phyloP scores from a whole-genome alignment of 202 grass and related monocot genomes.

The Zoysia matrella region DNA sequence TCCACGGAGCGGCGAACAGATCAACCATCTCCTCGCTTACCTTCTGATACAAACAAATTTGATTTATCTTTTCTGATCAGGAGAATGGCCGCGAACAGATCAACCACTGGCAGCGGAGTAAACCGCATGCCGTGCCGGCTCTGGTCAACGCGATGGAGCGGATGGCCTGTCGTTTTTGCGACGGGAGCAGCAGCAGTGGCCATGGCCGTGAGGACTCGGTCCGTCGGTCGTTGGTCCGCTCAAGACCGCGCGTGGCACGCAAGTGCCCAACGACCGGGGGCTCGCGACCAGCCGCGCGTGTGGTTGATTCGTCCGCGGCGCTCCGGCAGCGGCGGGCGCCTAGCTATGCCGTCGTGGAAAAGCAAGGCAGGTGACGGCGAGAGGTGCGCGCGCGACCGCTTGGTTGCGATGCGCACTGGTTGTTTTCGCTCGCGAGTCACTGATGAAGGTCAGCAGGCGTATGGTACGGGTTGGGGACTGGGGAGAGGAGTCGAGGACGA shows the following conservation, averaged over 20 bases:
- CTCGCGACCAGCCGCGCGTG: background rate
- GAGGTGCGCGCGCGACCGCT: no score
- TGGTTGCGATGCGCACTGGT: background rate
- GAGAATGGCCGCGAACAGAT: background rate
- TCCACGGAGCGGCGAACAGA: background rate
- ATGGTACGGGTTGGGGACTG: no score
- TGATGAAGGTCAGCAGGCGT: no score
- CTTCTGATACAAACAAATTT: background rate
- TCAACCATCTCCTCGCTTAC: background rate
- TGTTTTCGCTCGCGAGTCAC: background rate
- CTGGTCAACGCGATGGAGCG: constrained; percentile 13
- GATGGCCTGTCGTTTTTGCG: background rate
- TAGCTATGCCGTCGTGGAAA: background rate
- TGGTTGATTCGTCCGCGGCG: background rate
- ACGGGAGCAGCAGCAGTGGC: background rate
- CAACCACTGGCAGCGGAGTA: background rate
- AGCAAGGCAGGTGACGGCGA: background rate
- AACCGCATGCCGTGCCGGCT: background rate
- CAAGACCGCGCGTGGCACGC: background rate
- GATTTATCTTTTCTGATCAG: background rate
- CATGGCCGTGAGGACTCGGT: background rate
- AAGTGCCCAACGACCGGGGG: constrained; percentile 4
- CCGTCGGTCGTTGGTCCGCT: background rate
- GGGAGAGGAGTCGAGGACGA: no score
- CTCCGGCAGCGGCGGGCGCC: background rate